Evolutionary conservation across 257 asterid species (phyloP).

Genomic region (Rauvolfia tetraphylla): DNA sequence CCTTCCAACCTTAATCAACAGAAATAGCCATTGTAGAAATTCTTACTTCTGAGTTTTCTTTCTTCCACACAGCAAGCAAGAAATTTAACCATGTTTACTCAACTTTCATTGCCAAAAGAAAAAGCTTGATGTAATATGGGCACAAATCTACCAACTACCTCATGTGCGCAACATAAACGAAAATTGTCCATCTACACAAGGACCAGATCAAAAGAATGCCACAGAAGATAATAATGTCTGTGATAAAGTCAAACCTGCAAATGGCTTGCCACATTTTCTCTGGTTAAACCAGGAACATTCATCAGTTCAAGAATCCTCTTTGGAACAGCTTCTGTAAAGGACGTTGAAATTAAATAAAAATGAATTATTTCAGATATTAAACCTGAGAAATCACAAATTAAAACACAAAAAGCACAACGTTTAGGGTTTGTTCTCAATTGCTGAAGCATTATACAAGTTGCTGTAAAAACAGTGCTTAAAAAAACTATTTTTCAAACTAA

Average conservation of each 20-base stretch:
- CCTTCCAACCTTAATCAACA: background rate
- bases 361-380: background rate
- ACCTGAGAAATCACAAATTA: background rate
- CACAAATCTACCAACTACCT: background rate
- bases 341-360: conserved; percentile 18
- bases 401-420: conserved; percentile 6
- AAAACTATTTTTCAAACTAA: too few species aligned
- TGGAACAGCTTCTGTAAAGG: conserved; percentile 79
- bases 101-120: background rate
- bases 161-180: background rate
- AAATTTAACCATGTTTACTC: background rate
- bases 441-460: too few species aligned
- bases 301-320: conserved; percentile 80
- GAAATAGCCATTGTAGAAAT: background rate
- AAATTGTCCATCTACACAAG: background rate
- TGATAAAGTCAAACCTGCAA: conserved; percentile 53
- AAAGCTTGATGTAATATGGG: background rate
- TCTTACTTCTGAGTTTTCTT: background rate
- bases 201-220: background rate
- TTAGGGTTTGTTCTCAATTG: too few species aligned
- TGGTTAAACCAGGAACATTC: conserved; percentile 83
- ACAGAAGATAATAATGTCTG: conserved; percentile 7
- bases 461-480: too few species aligned
- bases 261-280: conserved; percentile 93
- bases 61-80: background rate